These are phyloP conservation scores for Novymonas esmeraldas DNA, from an alignment of 208 protist species.

Conservation along the genomic window DNA sequence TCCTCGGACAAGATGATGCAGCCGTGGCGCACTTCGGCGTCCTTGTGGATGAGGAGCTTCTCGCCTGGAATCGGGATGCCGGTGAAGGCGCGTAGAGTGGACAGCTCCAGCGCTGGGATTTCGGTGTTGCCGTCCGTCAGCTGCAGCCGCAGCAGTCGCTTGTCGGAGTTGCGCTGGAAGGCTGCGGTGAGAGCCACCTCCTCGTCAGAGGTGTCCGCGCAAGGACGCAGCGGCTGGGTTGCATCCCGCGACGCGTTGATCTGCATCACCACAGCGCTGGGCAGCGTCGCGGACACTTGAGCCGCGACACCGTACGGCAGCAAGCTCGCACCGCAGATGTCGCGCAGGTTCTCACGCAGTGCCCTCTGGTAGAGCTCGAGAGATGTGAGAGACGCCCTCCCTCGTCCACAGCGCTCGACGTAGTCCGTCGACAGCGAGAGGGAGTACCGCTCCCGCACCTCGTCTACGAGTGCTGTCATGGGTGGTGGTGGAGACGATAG, in stretches of 20 bases:
- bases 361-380: slow-evolving; percentile 55
- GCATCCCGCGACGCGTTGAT: slow-evolving; percentile 74
- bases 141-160: slow-evolving; percentile 69
- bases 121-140: slow-evolving; percentile 73
- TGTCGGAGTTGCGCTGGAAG: slow-evolving; percentile 48
- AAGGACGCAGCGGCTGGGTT: slow-evolving; percentile 83
- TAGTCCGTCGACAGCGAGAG: slow-evolving; percentile 67
- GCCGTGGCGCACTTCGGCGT: slow-evolving; percentile 71
- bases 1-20: slow-evolving; percentile 74
- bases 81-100: slow-evolving; percentile 60
- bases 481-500: background rate
- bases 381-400: slow-evolving; percentile 31
- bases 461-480: slow-evolving; percentile 41
- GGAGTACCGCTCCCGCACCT: slow-evolving; percentile 43
- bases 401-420: slow-evolving; percentile 39
- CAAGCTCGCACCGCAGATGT: slow-evolving; percentile 52
- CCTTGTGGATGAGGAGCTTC: slow-evolving; percentile 71
- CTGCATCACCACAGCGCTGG: slow-evolving; percentile 67
- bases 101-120: slow-evolving; percentile 75
- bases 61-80: slow-evolving; percentile 75
- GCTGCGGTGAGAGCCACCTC: slow-evolving; percentile 50
- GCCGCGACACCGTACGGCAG: slow-evolving; percentile 63
- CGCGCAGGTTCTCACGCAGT: slow-evolving; percentile 62
- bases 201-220: slow-evolving; percentile 56
- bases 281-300: slow-evolving; percentile 43